Percentiles rank a stretch among this genome's conserved stretches.
Conservation (phyloP, 2,329 filamentous ascomycete species). For the Pseudocercospora macadamiae region DNA sequence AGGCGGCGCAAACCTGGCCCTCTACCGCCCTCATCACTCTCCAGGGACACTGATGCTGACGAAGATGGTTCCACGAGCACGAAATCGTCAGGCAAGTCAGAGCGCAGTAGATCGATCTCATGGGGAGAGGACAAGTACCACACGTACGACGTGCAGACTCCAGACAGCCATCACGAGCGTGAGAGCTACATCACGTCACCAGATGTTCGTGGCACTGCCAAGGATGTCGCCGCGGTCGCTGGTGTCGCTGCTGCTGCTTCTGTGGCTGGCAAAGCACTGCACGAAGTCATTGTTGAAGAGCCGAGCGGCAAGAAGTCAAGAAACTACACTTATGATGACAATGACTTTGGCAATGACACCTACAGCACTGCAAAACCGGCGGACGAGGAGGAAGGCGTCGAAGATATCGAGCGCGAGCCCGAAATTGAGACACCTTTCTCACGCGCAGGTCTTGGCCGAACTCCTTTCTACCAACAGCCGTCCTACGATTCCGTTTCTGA, state of each 20-base stretch:
- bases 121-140: conserved; percentile 54
- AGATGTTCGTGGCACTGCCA: conserved; percentile 12
- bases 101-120: conserved; percentile 42
- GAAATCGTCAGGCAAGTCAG: conserved; percentile 20
- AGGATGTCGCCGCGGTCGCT: conserved; percentile 15
- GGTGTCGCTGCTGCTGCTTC: conserved; percentile 18
- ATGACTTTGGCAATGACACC: conserved; percentile 12
- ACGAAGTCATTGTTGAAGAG: conserved; percentile 46
- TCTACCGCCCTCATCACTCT: conserved; percentile 41
- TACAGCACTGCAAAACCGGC: conserved; percentile 19
- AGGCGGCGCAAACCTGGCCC: conserved; percentile 42
- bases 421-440: not conserved
- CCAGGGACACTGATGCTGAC: conserved; percentile 21
- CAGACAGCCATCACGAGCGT: conserved; percentile 41
- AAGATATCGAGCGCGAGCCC: conserved; percentile 17
- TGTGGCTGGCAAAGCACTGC: conserved; percentile 29
- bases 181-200: conserved; percentile 31
- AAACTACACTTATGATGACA: conserved; percentile 37
- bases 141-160: conserved; percentile 51
- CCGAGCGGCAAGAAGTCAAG: conserved; percentile 37
- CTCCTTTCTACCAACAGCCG: conserved; percentile 39
- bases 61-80: conserved; percentile 15
- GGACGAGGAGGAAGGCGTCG: conserved; percentile 19
- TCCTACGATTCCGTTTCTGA: conserved; percentile 49
- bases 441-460: not conserved